A percentile compares a stretch with the other conserved stretches of the same genome.
Evolutionary conservation across 495 filamentous ascomycete species (phyloP).

Genomic region (Penicillium canescens): DNA sequence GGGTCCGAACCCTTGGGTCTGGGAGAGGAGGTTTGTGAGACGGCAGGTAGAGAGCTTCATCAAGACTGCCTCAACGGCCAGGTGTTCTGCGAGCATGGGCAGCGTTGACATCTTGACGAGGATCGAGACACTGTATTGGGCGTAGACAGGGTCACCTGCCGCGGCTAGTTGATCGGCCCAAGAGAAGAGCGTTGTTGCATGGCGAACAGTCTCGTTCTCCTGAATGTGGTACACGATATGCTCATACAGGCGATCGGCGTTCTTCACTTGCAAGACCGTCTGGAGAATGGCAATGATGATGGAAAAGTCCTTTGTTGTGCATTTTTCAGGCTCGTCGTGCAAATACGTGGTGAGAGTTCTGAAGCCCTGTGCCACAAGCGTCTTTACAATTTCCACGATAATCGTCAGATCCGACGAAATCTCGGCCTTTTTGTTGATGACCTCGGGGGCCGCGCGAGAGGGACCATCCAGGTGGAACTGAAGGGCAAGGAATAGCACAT

Average conservation of each 20-base stretch:
- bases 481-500: constrained; percentile 80
- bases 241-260: constrained; percentile 46
- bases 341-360: constrained; percentile 71
- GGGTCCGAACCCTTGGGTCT: constrained; percentile 67
- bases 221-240: constrained; percentile 68
- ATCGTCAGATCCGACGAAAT: constrained; percentile 46
- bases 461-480: constrained; percentile 54
- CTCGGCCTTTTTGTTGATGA: constrained; percentile 38
- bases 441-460: constrained; percentile 27
- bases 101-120: constrained; percentile 84
- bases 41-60: constrained; percentile 75
- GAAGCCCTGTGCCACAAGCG: constrained; percentile 80
- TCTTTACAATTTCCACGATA: constrained; percentile 71
- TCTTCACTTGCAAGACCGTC: constrained; percentile 66
- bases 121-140: constrained; percentile 82
- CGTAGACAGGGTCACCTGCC: constrained; percentile 88
- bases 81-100: constrained; percentile 79
- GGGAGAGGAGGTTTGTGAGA: constrained; percentile 67
- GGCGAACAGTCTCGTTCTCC: constrained; percentile 65
- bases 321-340: constrained; percentile 60
- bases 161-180: constrained; percentile 80
- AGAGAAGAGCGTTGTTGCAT: constrained; percentile 84
- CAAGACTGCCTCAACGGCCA: constrained; percentile 82
- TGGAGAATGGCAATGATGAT: constrained; percentile 90
- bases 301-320: constrained; percentile 69